Evolutionary conservation across 176 grass and related monocot species (phyloP), one percentile per base, ranked within the genome.

Genomic region (Lolium perenne): DNA sequence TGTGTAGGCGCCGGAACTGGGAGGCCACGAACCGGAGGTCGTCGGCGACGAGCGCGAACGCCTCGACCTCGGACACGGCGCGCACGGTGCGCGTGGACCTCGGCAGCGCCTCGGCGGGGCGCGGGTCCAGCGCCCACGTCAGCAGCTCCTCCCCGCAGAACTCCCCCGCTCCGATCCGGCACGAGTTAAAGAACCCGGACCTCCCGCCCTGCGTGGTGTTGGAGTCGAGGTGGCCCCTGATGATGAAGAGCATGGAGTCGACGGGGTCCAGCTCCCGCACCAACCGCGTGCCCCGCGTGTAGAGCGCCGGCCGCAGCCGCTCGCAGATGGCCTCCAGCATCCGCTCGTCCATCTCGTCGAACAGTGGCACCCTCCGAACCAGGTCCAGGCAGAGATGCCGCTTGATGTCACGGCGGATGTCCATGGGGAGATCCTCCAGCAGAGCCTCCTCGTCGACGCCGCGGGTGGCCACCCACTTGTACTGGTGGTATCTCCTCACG

Each of bases 61-160:
- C 94, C 88, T 98, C 97, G 3, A 98, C 97, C 48, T 98, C 92
- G 55, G 97, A 86, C 35, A 98, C 90, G 29, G 97, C 97, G 38
- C 77, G 77, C 78, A 95, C 97, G 55, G 97, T 98, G 51, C 97
- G 92, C 25, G 97, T 96, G 35, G 97, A 98, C 32, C 80, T 79
- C 43, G 97, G 97, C 88, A 98, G 86, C 53, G 81, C 55, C 29
- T 76, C 81, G 1, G 78, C 86, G 5, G 89, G 89, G 0, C 89
- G 74, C 46, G 97, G 97, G 80, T 98, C 84, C 3, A 98, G 97
- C 26, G 97, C 97, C 97, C 97, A 98, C 8, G 97, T 91, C 4
- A 98, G 92, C 41, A 98, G 89, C 88, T 98, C 97, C 92, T 98
- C 97, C 15, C 97, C 97, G 73, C 97, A 98, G 93, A 98, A 98